Conservation (phyloP, 2,329 filamentous ascomycete genomes). For the Fusarium odoratissimum region DNA sequence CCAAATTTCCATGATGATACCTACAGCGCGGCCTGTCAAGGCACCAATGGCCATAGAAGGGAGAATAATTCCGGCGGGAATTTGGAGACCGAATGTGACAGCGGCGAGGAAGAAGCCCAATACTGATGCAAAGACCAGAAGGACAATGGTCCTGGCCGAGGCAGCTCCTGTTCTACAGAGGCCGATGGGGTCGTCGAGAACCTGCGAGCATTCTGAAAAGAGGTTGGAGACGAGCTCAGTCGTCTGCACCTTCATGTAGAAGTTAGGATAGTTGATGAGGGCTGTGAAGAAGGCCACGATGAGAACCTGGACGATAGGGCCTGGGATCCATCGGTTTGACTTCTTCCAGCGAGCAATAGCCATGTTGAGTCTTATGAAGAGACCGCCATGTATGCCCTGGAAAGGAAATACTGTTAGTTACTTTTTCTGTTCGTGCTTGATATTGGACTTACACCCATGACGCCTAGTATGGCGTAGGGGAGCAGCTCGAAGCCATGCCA, state of each 20-base stretch:
- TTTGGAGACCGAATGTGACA: constrained; percentile 92
- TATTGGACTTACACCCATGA: constrained; percentile 71
- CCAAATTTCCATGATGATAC: constrained; percentile 90
- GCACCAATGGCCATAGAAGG: constrained; percentile 97
- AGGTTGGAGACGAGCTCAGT: constrained; percentile 92
- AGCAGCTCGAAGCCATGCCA: constrained; percentile 97
- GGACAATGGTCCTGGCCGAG: constrained; percentile 82
- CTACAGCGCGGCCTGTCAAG: constrained; percentile 87
- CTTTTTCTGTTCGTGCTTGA: not conserved
- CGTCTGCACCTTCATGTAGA: constrained; percentile 93
- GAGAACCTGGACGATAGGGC: constrained; percentile 82
- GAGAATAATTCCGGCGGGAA: constrained; percentile 94
- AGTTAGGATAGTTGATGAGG: constrained; percentile 92
- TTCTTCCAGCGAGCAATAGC: constrained; percentile 84
- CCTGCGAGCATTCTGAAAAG: constrained; percentile 88
- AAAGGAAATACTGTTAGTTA: constrained; percentile 20
- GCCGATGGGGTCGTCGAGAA: constrained; percentile 86
- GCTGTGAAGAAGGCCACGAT: constrained; percentile 85
- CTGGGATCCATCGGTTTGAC: constrained; percentile 71
- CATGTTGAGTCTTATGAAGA: constrained; percentile 97
- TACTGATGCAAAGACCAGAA: constrained; percentile 83
- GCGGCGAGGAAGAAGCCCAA: constrained; percentile 87
- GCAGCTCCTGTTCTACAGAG: constrained; percentile 90
- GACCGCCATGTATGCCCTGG: constrained; percentile 87
- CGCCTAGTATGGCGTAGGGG: constrained; percentile 86